Base-by-base conservation (phyloP, 2,329 filamentous ascomycete genomes). In the Hymenoscyphus infarciens region DNA sequence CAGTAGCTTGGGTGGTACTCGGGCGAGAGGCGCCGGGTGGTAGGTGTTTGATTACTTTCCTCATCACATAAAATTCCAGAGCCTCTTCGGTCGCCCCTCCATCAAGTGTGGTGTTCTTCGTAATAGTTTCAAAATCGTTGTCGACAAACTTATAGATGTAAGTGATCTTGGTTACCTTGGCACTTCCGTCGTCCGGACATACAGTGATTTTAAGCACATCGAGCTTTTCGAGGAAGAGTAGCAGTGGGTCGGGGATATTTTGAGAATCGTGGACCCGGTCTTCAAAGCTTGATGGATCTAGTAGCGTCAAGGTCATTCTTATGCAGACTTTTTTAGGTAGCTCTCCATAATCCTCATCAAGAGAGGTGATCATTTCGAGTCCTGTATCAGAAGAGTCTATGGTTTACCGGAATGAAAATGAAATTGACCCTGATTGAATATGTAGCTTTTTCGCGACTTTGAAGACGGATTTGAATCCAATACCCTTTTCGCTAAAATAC, bases 381-480 rank as follows among this genome's bases (percentile, higher is more conserved):
- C 35, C 35, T 16, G 35, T 38, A 3, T 38, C 35, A 4, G 35
- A 38, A 5, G 35, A 38, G 35, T 38, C 35, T 16, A 3, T 38
- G 35, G 35, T 38, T 3, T 38, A 38, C 13, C 16, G 11, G 35
- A 38, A 38, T 15, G 35, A 38, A 15, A 38, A 38, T 5, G 35
- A 57, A 22, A 73, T 78, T 0, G 70, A 27, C 0, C 73, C 74
- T 0, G 77, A 79, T 57, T 77, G 76, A 25, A 79, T 72, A 15
- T 73, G 69, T 6, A 77, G 75, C 22, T 73, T 73, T 4, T 69
- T 62, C 1, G 75, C 72, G 15, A 75, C 61, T 16, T 68, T 70
- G 64, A 76, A 76, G 1, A 75, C 71, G 0, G 72, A 73, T 61
- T 76, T 76, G 68, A 77, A 76, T 5, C 75, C 74, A 25, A 76